A percentile compares a stretch with the other conserved stretches of the same genome.
Conservation (phyloP, 176 grass and related monocot species). For the Thinopyrum elongatum region DNA sequence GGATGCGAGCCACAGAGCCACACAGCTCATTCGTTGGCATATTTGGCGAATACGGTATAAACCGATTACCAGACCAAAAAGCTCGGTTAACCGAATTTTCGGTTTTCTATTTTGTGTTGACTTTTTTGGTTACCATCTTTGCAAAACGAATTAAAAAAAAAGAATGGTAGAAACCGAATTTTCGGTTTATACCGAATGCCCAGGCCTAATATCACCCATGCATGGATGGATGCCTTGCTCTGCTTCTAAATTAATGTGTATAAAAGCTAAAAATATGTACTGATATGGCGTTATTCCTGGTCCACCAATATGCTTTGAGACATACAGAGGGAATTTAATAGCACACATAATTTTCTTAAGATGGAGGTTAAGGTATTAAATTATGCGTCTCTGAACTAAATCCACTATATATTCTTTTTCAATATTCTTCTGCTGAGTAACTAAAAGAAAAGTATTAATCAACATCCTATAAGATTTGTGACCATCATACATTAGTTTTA, state of each 20-base stretch:
- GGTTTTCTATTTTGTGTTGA: too few relatives aligned
- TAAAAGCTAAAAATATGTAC: neutral
- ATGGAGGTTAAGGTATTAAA: neutral
- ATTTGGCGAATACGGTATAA: too few relatives aligned
- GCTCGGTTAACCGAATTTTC: too few relatives aligned
- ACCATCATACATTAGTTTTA: neutral
- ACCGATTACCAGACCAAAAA: too few relatives aligned
- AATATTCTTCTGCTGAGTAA: neutral
- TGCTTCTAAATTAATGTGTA: neutral
- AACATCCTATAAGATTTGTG: neutral
- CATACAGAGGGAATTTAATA: neutral
- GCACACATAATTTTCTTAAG: neutral
- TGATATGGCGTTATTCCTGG: neutral
- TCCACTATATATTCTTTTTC: neutral
- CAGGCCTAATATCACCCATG: too few relatives aligned
- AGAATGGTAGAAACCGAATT: too few relatives aligned
- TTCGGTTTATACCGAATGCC: too few relatives aligned
- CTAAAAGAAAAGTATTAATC: neutral
- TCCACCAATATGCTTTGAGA: neutral
- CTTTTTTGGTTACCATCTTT: too few relatives aligned
- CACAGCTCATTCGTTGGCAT: too few relatives aligned
- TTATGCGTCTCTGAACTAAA: neutral
- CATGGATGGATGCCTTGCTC: too few relatives aligned
- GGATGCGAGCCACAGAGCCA: too few relatives aligned
- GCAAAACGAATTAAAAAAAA: too few relatives aligned